These are phyloP conservation scores for Cladobotryum mycophilum DNA, from an alignment of 2,329 filamentous ascomycete species.

Conservation along the genomic window DNA sequence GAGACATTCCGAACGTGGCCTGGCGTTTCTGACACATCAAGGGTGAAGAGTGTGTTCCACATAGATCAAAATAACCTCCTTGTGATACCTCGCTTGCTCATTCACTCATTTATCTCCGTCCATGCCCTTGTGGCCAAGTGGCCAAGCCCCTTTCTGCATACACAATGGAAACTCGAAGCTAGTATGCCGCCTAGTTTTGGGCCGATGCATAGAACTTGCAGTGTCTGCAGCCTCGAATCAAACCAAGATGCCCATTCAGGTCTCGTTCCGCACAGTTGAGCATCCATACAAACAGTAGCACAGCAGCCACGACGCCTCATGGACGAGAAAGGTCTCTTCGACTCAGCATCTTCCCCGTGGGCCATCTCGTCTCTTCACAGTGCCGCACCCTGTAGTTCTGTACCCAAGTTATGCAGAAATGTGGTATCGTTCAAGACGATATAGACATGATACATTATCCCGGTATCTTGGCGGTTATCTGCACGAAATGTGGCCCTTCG, in stretches of 20 bases:
- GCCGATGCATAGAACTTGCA: too few relatives aligned
- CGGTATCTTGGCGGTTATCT: neutral
- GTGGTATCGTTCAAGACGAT: neutral
- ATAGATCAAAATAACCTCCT: conserved; percentile 1
- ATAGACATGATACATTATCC: neutral
- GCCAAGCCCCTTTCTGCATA: neutral
- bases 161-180: neutral
- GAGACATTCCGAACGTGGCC: too few relatives aligned
- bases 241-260: neutral
- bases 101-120: conserved; percentile 2
- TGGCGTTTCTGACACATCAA: conserved; percentile 3
- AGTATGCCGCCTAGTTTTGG: neutral
- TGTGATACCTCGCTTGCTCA: conserved; percentile 10
- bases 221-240: neutral
- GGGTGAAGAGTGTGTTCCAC: conserved; percentile 3
- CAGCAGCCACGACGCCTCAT: neutral
- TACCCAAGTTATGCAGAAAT: neutral
- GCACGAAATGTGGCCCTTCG: neutral
- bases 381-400: too few relatives aligned
- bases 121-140: neutral
- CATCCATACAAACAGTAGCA: neutral
- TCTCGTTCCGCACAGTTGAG: neutral
- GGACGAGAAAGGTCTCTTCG: neutral
- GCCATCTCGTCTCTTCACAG: too few relatives aligned
- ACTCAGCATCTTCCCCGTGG: too few relatives aligned